Conservation (phyloP, 2,329 filamentous ascomycete species). For the Penicillium frequentans region DNA sequence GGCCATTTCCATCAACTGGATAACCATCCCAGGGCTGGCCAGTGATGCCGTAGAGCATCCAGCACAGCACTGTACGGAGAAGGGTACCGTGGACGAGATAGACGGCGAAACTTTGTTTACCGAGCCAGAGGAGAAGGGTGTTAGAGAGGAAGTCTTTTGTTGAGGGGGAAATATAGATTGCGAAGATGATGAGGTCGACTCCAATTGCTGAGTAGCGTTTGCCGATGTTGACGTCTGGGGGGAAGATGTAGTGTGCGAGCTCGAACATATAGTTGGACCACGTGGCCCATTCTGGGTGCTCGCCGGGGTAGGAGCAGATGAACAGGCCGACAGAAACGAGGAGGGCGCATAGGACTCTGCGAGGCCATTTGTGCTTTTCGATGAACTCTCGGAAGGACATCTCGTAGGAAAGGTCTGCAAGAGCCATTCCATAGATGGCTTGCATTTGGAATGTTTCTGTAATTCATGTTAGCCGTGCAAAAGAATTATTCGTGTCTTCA, state of each 20-base stretch:
- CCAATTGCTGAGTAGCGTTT: slow-evolving; percentile 52
- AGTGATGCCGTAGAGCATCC: slow-evolving; percentile 55
- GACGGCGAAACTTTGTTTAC: slow-evolving; percentile 56
- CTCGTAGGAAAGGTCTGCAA: slow-evolving; percentile 53
- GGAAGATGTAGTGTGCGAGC: slow-evolving; percentile 47
- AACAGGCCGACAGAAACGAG: slow-evolving; percentile 48
- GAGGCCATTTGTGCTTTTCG: slow-evolving; percentile 40
- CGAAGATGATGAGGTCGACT: slow-evolving; percentile 50
- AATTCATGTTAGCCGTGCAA: background rate
- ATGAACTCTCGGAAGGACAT: slow-evolving; percentile 48
- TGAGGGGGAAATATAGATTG: slow-evolving; percentile 52
- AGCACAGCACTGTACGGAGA: slow-evolving; percentile 51
- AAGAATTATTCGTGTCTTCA: background rate
- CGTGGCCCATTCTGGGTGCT: slow-evolving; percentile 50
- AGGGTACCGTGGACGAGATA: slow-evolving; percentile 57
- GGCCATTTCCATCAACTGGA: slow-evolving; percentile 1
- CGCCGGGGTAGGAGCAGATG: slow-evolving; percentile 52
- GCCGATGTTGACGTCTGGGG: slow-evolving; percentile 44
- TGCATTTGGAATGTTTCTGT: slow-evolving; percentile 57
- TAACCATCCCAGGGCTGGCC: slow-evolving; percentile 43
- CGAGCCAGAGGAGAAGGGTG: slow-evolving; percentile 54
- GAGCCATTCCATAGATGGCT: slow-evolving; percentile 53
- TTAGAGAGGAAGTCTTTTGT: slow-evolving; percentile 53
- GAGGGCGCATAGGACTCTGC: slow-evolving; percentile 39
- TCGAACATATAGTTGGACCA: slow-evolving; percentile 51